Conservation (phyloP, 1,284 basidiomycete species). For the Violaceomyces palustris region DNA sequence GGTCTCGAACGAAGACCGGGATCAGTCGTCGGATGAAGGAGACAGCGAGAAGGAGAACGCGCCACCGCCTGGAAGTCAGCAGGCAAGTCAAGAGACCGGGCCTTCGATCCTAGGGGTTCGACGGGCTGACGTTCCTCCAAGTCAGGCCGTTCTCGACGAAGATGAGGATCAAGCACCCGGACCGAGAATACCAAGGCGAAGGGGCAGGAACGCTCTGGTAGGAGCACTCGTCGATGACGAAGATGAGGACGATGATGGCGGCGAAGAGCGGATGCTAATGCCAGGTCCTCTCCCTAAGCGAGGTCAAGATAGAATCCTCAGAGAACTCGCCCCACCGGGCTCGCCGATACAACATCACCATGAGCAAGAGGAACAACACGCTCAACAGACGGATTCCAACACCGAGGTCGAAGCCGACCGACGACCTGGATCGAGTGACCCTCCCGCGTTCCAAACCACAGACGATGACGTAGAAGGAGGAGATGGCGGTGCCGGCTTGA, state of each 20-base stretch:
- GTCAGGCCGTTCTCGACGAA: conserved; percentile 24
- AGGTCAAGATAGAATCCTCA: too few species aligned
- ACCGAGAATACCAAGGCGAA: conserved; percentile 5
- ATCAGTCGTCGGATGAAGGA: conserved; percentile 15
- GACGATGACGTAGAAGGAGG: too few species aligned
- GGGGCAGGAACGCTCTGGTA: conserved; percentile 12
- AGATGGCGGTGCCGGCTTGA: too few species aligned
- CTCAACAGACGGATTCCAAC: too few species aligned
- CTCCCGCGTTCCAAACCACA: too few species aligned
- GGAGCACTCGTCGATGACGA: conserved; percentile 25
- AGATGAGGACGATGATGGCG: conserved; percentile 6
- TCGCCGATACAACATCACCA: too few species aligned
- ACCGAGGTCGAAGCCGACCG: too few species aligned
- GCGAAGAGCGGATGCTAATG: conserved; percentile 3
- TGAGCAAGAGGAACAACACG: too few species aligned
- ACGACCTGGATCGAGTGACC: too few species aligned
- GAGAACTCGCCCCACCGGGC: too few species aligned
- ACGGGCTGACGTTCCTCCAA: conserved; percentile 4
- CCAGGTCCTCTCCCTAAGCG: conserved; percentile 22
- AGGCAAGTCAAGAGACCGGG: too few species aligned
- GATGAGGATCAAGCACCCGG: conserved; percentile 25
- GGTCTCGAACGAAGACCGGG: conserved; percentile 4
- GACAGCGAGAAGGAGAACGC: conserved; percentile 45
- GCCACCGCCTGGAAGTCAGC: conserved; percentile 21
- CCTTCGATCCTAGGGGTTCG: too few species aligned